Conservation (phyloP, 768 basidiomycete genomes). For the Cystoderma amianthinum region DNA sequence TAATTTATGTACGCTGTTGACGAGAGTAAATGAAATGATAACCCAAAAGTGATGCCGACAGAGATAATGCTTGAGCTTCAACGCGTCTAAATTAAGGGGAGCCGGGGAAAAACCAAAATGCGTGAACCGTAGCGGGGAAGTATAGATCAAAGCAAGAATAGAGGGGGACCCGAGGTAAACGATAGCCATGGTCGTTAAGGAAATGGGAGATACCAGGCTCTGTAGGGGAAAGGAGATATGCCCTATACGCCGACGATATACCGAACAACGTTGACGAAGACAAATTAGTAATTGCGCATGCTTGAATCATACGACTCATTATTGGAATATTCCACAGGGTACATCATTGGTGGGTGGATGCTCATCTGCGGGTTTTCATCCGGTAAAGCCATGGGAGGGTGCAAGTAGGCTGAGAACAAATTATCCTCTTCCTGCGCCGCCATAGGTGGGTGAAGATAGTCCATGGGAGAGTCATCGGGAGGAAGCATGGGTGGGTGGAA, state of each 20-base stretch:
- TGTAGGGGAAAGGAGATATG: conserved; percentile 6
- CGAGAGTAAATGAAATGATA: too few species aligned
- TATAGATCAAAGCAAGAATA: too few species aligned
- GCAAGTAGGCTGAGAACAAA: conserved; percentile 41
- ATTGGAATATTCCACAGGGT: conserved; percentile 18
- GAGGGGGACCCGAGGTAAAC: too few species aligned
- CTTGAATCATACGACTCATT: conserved; percentile 7
- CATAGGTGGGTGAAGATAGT: conserved; percentile 63
- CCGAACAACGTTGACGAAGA: neutral
- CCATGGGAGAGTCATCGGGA: conserved; percentile 60
- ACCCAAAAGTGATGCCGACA: too few species aligned
- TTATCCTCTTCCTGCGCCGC: conserved; percentile 60
- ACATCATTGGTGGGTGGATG: conserved; percentile 8
- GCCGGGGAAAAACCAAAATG: too few species aligned
- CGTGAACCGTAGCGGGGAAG: too few species aligned
- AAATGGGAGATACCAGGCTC: too few species aligned
- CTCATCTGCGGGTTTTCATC: conserved; percentile 17
- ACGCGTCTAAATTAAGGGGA: too few species aligned
- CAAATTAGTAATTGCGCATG: conserved; percentile 1
- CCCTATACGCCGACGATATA: conserved; percentile 5
- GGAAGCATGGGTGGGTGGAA: conserved; percentile 71
- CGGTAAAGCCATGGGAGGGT: conserved; percentile 36
- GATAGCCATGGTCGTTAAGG: too few species aligned
- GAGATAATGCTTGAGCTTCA: too few species aligned
- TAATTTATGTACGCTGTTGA: too few species aligned